These are phyloP conservation scores for Pisolithus sp. DNA, from an alignment of 768 basidiomycete species.

Conservation along the genomic window DNA sequence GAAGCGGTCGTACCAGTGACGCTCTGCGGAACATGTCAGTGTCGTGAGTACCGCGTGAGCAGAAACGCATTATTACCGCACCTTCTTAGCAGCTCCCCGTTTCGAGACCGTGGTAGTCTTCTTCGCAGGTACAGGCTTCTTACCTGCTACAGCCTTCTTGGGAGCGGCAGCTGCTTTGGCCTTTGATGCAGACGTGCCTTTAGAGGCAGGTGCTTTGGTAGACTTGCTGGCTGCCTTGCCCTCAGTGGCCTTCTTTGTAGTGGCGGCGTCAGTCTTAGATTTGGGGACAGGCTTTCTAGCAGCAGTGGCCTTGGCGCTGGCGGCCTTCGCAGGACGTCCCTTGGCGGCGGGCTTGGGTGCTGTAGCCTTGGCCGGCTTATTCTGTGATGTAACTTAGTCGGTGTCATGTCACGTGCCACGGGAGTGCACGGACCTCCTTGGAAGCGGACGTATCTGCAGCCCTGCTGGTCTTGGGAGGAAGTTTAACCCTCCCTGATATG, in stretches of 20 bases:
- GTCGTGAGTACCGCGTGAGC: background rate
- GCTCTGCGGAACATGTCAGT: slow-evolving; percentile 30
- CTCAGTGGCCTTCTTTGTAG: slow-evolving; percentile 37
- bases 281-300: slow-evolving; percentile 30
- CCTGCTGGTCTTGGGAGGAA: slow-evolving; percentile 53
- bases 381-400: slow-evolving; percentile 10
- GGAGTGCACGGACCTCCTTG: slow-evolving; percentile 46
- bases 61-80: slow-evolving; percentile 14
- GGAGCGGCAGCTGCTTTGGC: slow-evolving; percentile 23
- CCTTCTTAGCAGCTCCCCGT: slow-evolving; percentile 61
- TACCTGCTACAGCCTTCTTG: slow-evolving; percentile 29
- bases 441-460: slow-evolving; percentile 44
- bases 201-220: slow-evolving; percentile 15
- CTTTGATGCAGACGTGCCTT: slow-evolving; percentile 10
- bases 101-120: slow-evolving; percentile 38
- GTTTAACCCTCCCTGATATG: slow-evolving; percentile 53
- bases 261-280: slow-evolving; percentile 31
- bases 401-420: slow-evolving; percentile 18
- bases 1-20: slow-evolving; percentile 44
- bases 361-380: slow-evolving; percentile 26
- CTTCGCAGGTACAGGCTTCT: slow-evolving; percentile 31
- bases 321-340: slow-evolving; percentile 23
- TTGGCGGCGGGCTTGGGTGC: slow-evolving; percentile 21
- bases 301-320: slow-evolving; percentile 18
- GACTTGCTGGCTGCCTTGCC: slow-evolving; percentile 30